Percentiles rank a stretch among this genome's conserved stretches.
Evolutionary conservation across 2,329 filamentous ascomycete species (phyloP).

Genomic region (Phialocephala sp.): DNA sequence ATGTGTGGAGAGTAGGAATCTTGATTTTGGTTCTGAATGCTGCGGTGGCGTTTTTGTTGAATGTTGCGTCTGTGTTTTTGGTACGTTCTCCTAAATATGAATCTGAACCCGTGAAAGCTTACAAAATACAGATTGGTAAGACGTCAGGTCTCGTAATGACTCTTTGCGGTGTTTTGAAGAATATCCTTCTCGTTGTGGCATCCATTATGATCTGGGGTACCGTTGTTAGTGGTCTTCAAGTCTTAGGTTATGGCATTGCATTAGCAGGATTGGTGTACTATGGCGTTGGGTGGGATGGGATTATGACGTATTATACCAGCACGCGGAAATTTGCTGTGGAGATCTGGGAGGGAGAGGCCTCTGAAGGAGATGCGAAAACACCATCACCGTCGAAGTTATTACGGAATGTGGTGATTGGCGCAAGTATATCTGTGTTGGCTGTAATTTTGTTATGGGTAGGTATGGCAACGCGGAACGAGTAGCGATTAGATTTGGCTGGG

Average conservation of each 20-base stretch:
- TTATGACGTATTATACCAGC: constrained; percentile 19
- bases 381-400: not conserved
- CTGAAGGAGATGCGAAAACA: not conserved
- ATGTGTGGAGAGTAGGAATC: constrained; percentile 74
- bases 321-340: constrained; percentile 15
- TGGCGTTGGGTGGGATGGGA: constrained; percentile 39
- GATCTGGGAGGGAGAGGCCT: constrained; percentile 14
- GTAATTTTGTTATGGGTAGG: not conserved
- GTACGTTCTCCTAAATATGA: constrained; percentile 54
- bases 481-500: not conserved
- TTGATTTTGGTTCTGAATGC: constrained; percentile 77
- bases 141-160: constrained; percentile 84
- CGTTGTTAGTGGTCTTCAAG: constrained; percentile 74
- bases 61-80: constrained; percentile 83
- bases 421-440: not conserved
- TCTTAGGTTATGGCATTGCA: constrained; percentile 82
- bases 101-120: not conserved
- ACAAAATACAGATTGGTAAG: constrained; percentile 72
- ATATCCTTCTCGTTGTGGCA: constrained; percentile 78
- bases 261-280: constrained; percentile 80
- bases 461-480: constrained; percentile 3
- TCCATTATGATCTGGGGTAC: constrained; percentile 83
- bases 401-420: not conserved
- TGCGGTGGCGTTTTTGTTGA: constrained; percentile 76
- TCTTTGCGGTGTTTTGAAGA: constrained; percentile 83